Base-by-base conservation (phyloP, 345 rosid genomes). In the Laguncularia racemosa region DNA sequence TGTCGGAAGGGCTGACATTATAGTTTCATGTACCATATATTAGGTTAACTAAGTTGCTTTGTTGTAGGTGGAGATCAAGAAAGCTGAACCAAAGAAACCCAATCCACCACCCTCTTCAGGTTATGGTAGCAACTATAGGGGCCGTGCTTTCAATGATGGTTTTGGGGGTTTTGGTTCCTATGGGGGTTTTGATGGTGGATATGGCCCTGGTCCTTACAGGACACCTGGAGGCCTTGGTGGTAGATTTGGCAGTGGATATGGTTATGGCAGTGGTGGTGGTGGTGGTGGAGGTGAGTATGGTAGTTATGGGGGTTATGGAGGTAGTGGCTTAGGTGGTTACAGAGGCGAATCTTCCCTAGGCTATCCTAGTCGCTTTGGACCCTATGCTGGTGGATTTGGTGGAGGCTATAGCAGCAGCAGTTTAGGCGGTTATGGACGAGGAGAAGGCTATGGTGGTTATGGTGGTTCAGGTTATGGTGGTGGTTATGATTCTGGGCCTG, bases 11-110 rank as follows among this genome's bases (percentile, higher is more conserved):
- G 79, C 54, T 67, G 53, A 46, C 63, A 33, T 53, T 54, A 16
- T 73, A 81, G 90, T 71, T 72, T 83, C 71, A 62, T 59, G 72
- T 69, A 72, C 75, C 84, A 64, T 68, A 76, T 74, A 71, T 59
- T 91, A 85, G 96, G 96, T 88, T 91, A 78, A 91, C 80, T 81
- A 76, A 88, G 82, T 81, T 91, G 74, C 90, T 91, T 82, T 86
- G 80, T 88, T 91, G 95, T 91, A 91, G 98, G 98, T 89, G 89
- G 97, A 93, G 85, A 83, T 93, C 95, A 89, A 89, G 91, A 93
- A 93, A 84, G 99, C 99, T 52, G 99, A 93, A 89, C 99, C 99
- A 83, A 87, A 87, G 96, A 89, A 93, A 89, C 61, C 83, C 54
- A 87, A 84, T 89, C 96, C 91, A 68, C 88, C 95, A 73, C 85